phyloP scores from a whole-genome alignment of 2,329 filamentous ascomycete species.

The Xylaria sp. region DNA sequence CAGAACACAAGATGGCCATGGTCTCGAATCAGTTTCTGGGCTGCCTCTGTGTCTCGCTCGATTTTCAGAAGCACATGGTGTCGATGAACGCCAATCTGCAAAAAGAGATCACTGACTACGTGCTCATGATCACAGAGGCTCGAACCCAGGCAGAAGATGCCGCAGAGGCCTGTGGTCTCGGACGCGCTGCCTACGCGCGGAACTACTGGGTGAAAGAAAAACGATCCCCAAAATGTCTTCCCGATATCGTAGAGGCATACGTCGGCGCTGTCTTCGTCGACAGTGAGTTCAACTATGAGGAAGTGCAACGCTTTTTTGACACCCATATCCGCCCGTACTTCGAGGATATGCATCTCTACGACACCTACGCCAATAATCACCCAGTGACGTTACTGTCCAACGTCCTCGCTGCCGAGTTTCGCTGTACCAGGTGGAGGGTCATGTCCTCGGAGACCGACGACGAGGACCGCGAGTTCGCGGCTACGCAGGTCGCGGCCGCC shows the following conservation, averaged over 20 bases:
- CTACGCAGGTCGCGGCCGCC: slow-evolving; percentile 72
- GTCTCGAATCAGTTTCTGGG: slow-evolving; percentile 95
- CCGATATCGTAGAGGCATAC: slow-evolving; percentile 90
- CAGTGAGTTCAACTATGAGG: slow-evolving; percentile 78
- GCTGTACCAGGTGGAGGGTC: slow-evolving; percentile 69
- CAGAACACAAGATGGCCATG: slow-evolving; percentile 99
- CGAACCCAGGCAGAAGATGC: slow-evolving; percentile 53
- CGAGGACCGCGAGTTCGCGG: slow-evolving; percentile 51
- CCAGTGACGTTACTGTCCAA: slow-evolving; percentile 79
- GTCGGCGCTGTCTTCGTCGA: slow-evolving; percentile 94
- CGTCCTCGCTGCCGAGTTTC: slow-evolving; percentile 71
- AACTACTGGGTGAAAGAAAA: slow-evolving; percentile 77
- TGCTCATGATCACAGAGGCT: slow-evolving; percentile 66
- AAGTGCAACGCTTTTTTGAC: slow-evolving; percentile 83
- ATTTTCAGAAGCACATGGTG: slow-evolving; percentile 79
- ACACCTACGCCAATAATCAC: slow-evolving; percentile 86
- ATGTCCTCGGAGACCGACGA: slow-evolving; percentile 62
- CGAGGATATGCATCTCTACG: slow-evolving; percentile 85
- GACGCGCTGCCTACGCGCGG: slow-evolving; percentile 56
- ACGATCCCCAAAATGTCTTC: slow-evolving; percentile 77
- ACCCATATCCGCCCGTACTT: slow-evolving; percentile 81
- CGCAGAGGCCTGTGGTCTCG: slow-evolving; percentile 53
- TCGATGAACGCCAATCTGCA: slow-evolving; percentile 60
- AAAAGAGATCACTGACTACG: slow-evolving; percentile 64
- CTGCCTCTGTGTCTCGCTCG: slow-evolving; percentile 80